phyloP scores from a whole-genome alignment of 75 land plant species.

The Sequoia sempervirens region DNA sequence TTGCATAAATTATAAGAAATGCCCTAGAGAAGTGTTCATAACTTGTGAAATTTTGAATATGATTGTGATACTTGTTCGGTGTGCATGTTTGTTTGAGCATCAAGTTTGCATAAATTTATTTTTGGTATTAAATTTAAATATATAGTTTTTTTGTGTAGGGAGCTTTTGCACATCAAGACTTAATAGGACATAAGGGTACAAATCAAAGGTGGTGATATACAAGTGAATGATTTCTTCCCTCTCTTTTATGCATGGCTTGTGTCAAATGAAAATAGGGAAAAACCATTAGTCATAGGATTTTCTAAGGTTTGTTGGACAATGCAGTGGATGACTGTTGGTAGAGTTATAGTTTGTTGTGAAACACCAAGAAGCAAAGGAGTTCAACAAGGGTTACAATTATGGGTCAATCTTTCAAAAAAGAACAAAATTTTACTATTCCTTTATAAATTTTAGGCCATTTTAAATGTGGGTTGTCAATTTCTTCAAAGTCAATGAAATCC shows the following conservation, averaged over 20 bases:
- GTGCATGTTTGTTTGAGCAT: neutral
- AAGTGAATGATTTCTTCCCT: conserved; percentile 20
- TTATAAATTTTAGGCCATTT: neutral
- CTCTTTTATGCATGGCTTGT: neutral
- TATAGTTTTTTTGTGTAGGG: conserved; percentile 36
- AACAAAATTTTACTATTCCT: conserved; percentile 59
- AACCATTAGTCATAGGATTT: neutral
- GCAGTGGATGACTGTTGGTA: conserved; percentile 96
- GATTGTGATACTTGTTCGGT: neutral
- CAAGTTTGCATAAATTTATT: neutral
- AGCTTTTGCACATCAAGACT: conserved; percentile 80
- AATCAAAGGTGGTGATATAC: conserved; percentile 75
- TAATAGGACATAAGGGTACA: conserved; percentile 88
- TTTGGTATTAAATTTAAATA: conserved; percentile 2
- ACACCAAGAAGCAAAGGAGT: conserved; percentile 67
- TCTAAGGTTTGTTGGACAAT: neutral
- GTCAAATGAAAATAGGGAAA: neutral
- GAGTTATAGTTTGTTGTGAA: conserved; percentile 91
- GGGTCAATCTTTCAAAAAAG: conserved; percentile 88
- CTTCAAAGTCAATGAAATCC: neutral
- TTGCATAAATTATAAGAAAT: neutral
- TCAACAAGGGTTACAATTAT: conserved; percentile 77
- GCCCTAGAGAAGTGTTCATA: neutral
- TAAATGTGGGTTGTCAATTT: neutral
- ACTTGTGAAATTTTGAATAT: neutral